These are phyloP conservation scores for Nemophila menziesii DNA, from an alignment of 257 asterid genomes.

Conservation along the genomic window DNA sequence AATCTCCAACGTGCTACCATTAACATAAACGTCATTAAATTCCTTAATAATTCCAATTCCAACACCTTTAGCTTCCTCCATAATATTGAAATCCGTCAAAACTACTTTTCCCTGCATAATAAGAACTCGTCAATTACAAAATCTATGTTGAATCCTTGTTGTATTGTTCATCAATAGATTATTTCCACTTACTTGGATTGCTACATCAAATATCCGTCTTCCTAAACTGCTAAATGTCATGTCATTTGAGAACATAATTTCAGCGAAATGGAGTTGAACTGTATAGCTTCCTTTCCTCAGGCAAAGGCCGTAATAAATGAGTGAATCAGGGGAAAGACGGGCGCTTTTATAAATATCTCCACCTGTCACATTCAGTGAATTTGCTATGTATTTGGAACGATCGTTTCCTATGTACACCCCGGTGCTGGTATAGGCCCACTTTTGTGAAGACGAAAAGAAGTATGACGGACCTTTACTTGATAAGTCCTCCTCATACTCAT, in stretches of 20 bases:
- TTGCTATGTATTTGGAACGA: slow-evolving; percentile 14
- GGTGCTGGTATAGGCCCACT: slow-evolving; percentile 81
- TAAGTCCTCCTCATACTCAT: slow-evolving; percentile 46
- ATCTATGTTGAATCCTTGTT: not conserved
- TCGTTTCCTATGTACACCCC: slow-evolving; percentile 28
- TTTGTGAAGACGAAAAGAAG: slow-evolving; percentile 24
- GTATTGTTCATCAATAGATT: not conserved
- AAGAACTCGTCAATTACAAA: not conserved
- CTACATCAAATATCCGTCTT: slow-evolving; percentile 54
- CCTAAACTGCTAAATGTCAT: slow-evolving; percentile 42
- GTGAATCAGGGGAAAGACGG: slow-evolving; percentile 50
- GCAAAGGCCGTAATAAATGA: slow-evolving; percentile 52
- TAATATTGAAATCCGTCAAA: slow-evolving; percentile 40
- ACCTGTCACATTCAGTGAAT: slow-evolving; percentile 17
- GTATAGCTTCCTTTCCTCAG: slow-evolving; percentile 46
- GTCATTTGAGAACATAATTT: slow-evolving; percentile 39
- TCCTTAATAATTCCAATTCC: slow-evolving; percentile 29
- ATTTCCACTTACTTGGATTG: slow-evolving; percentile 47
- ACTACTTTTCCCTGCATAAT: slow-evolving; percentile 48
- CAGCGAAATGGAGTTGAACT: slow-evolving; percentile 70
- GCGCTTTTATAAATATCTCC: slow-evolving; percentile 44
- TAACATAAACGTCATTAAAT: slow-evolving; percentile 27
- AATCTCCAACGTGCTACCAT: slow-evolving; percentile 47
- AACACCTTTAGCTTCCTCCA: slow-evolving; percentile 42
- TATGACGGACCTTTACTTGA: slow-evolving; percentile 35